A percentile compares a stretch with the other conserved stretches of the same genome.
These are phyloP conservation scores for Yamadazyma epiphylla DNA, from an alignment of 1,139 yeast genomes.

Conservation along the genomic window DNA sequence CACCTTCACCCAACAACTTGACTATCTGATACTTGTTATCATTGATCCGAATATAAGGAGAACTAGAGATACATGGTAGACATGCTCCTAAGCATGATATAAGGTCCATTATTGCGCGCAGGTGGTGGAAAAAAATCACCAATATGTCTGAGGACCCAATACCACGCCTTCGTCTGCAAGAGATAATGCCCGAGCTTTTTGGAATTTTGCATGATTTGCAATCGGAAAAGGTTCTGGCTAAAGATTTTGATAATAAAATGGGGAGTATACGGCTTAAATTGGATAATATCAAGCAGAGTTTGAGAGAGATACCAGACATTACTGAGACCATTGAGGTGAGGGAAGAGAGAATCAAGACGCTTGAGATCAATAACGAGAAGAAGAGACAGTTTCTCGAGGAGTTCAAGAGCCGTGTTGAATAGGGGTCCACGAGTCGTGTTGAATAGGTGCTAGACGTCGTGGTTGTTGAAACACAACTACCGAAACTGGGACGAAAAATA, in stretches of 20 bases:
- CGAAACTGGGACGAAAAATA: too few relatives aligned
- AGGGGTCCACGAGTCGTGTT: too few relatives aligned
- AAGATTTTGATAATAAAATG: constrained; percentile 43
- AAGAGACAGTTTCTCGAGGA: constrained; percentile 23
- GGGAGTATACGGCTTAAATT: constrained; percentile 40
- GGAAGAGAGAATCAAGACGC: constrained; percentile 20
- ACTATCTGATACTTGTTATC: constrained; percentile 52
- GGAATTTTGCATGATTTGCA: constrained; percentile 32
- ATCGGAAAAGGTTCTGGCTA: constrained; percentile 34
- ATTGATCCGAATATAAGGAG: constrained; percentile 51
- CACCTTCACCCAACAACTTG: constrained; percentile 82
- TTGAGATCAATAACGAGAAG: constrained; percentile 22
- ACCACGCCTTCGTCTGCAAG: constrained; percentile 25
- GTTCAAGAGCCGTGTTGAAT: too few relatives aligned
- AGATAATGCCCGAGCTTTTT: constrained; percentile 39
- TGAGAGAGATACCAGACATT: constrained; percentile 38
- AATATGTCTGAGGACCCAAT: constrained; percentile 16
- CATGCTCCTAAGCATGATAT: constrained; percentile 25
- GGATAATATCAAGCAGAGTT: constrained; percentile 24
- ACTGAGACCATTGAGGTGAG: constrained; percentile 32
- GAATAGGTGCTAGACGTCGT: too few relatives aligned
- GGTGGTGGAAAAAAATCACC: constrained; percentile 13
- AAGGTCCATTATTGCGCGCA: constrained; percentile 5
- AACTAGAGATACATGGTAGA: constrained; percentile 39
- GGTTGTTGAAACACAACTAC: too few relatives aligned